Evolutionary conservation across 75 land plant genomes (phyloP), one percentile per base, ranked within the genome.

Genomic region (Cupressus sempervirens): DNA sequence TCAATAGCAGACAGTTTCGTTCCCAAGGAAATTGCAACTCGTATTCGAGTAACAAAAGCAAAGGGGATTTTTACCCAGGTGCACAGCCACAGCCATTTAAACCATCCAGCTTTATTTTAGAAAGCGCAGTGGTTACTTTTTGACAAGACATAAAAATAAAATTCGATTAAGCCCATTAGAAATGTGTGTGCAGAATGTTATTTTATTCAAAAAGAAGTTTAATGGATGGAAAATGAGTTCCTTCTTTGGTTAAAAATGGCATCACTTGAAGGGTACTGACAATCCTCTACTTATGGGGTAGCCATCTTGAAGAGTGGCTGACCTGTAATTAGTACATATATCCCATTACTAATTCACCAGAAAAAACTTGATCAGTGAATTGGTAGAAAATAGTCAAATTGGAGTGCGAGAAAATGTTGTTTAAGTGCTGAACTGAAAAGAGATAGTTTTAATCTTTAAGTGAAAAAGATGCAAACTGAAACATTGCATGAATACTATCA

Each of bases 1-100:
- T 92, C 96, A 23, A 97, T 97, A 70, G 96, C 99, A 76, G 99
- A 97, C 80, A 97, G 99, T 87, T 97, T 97, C 91, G 98, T 93
- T 23, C 85, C 96, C 6, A 86, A 84, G 32, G 99, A 97, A 88
- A 94, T 97, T 87, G 96, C 93, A 85, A 88, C 92, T 73, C 94
- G 98, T 26, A 72, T 96, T 84, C 90, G 91, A 23, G 85, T 97
- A 1, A 88, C 98, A 48, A 91, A 93, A 73, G 99, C 98, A 29
- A 97, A 97, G 87, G 99, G 88, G 11, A 90, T 97, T 67, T 96
- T 97, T 72, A 97, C 99, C 80, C 99, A 97, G 96, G 99, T 97
- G 32, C 11, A 53, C 34, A 16, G 34, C 46, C 46, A 32, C 20
- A 35, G 32, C 18, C 40, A 76, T 43, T 83, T 15, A 36, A 46